A percentile compares a stretch with the other conserved stretches of the same genome.
phyloP scores from a whole-genome alignment of 371 early-diverging fungal species.

The Circinella minor region DNA sequence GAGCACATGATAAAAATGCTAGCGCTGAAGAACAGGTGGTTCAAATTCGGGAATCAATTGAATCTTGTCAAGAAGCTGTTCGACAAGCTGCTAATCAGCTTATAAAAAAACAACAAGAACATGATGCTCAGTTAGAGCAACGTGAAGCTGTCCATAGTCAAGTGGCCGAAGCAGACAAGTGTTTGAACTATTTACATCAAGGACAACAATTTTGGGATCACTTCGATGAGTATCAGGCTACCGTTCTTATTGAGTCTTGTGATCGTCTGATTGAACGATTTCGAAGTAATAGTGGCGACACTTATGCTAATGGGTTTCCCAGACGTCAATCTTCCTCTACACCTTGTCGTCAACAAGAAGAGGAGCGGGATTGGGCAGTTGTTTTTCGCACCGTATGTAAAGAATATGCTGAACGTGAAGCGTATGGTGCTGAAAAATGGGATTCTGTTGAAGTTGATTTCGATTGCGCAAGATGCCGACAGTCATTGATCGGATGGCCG shows the following conservation, averaged over 20 bases:
- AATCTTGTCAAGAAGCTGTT: constrained; percentile 10
- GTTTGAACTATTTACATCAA: constrained; percentile 17
- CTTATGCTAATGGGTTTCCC: neutral
- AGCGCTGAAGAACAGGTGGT: constrained; percentile 36
- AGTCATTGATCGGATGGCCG: constrained; percentile 37
- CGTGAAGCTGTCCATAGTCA: constrained; percentile 8
- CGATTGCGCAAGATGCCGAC: constrained; percentile 39
- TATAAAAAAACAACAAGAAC: constrained; percentile 13
- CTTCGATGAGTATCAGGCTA: constrained; percentile 35
- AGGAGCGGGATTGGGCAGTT: constrained; percentile 28
- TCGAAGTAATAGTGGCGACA: constrained; percentile 6
- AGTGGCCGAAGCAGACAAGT: constrained; percentile 14
- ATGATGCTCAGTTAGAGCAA: constrained; percentile 14
- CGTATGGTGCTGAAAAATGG: constrained; percentile 35
- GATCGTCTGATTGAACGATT: constrained; percentile 7
- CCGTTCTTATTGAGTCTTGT: constrained; percentile 28
- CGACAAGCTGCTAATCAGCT: constrained; percentile 8
- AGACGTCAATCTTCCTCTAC: constrained; percentile 9
- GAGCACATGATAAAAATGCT: constrained; percentile 40
- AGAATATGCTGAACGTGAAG: constrained; percentile 38
- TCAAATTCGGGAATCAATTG: constrained; percentile 28
- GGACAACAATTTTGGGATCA: constrained; percentile 35
- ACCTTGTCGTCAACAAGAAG: neutral
- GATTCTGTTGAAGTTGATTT: constrained; percentile 30
- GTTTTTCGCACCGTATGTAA: constrained; percentile 26